Evolutionary conservation across 208 protist genomes (phyloP), one percentile per base, ranked within the genome.

Genomic region (Balamuthia mandrillaris): DNA sequence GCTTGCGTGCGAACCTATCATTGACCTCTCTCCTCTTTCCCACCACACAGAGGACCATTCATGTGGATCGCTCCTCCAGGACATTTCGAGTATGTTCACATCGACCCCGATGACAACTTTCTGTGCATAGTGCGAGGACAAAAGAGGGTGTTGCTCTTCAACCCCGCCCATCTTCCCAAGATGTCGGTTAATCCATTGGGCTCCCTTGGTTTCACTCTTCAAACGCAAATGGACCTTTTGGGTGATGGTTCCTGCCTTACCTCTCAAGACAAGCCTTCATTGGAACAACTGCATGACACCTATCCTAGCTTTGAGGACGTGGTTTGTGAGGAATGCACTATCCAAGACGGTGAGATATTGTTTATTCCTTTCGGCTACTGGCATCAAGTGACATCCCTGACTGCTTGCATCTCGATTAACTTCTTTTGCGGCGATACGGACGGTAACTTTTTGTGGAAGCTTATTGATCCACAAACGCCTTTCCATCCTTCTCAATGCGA

Each of bases 141-240:
- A 18, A 79, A 79, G 44, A 41, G 27, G 24, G 44, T 79, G 35
- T 47, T 39, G 35, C 35, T 79, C 24, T 79, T 79, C 39, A 24
- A 37, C 6, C 14, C 33, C 42, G 65, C 45, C 3, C 65, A 75
- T 31, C n/a, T 51, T 21, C 41, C 29, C 41, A 75, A 75, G 41
- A 10, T 75, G 65, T 75, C 45, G 24, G 41, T 44, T 7, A 82
- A 82, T 49, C 75, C 75, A 42, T 9, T 82, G n/a, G 75, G 75
- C 27, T 65, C 51, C 24, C 24, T 37, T 21, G 75, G 75, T 37
- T 18, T 27, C 24, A 56, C 75, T 18, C 33, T 82, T n/a, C 75
- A 82, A 41, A 63, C 75, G 33, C 75, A 82, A 56, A 63, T 82
- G 52, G 75, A 82, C 54, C 75, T 82, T 9, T 58, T 37, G 51